phyloP scores from a whole-genome alignment of 2,329 filamentous ascomycete genomes.

The Chlorencoelia australis region DNA sequence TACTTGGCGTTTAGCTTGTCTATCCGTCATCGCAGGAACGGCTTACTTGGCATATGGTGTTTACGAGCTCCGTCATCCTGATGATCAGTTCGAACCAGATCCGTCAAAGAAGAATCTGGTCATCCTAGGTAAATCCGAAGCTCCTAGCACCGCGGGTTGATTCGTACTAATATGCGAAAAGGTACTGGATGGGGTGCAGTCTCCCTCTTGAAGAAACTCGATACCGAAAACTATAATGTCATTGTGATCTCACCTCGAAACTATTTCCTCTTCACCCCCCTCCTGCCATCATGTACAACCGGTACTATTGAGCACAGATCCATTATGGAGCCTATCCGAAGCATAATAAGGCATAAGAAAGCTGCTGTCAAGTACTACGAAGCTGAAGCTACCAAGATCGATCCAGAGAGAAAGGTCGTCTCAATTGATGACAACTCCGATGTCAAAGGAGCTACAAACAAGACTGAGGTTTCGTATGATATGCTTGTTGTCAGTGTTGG shows the following conservation, averaged over 20 bases:
- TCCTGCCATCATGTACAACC: conserved; percentile 94
- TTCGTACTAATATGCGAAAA: no score
- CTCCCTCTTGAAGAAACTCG: conserved; percentile 94
- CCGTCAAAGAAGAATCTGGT: conserved; percentile 94
- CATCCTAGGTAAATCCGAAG: conserved; percentile 76
- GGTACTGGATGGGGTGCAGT: conserved; percentile 96
- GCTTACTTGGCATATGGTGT: conserved; percentile 71
- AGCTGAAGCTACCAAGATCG: conserved; percentile 91
- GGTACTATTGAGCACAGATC: conserved; percentile 97
- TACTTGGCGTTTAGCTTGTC: conserved; percentile 73
- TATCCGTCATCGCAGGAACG: conserved; percentile 59
- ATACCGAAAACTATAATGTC: conserved; percentile 99
- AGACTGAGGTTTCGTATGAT: conserved; percentile 91
- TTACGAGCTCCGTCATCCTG: conserved; percentile 72
- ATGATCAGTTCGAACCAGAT: conserved; percentile 68
- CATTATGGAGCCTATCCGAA: conserved; percentile 98
- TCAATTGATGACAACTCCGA: conserved; percentile 89
- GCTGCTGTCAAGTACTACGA: conserved; percentile 94
- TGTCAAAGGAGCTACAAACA: conserved; percentile 69
- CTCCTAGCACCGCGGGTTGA: no score
- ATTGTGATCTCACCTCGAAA: conserved; percentile 95
- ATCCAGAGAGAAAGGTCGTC: conserved; percentile 80
- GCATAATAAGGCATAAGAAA: conserved; percentile 92
- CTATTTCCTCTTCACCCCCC: conserved; percentile 98
- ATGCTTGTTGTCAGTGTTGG: conserved; percentile 97